These are phyloP conservation scores for Brassica balearica DNA, from an alignment of 441 rosid genomes.

Conservation along the genomic window DNA sequence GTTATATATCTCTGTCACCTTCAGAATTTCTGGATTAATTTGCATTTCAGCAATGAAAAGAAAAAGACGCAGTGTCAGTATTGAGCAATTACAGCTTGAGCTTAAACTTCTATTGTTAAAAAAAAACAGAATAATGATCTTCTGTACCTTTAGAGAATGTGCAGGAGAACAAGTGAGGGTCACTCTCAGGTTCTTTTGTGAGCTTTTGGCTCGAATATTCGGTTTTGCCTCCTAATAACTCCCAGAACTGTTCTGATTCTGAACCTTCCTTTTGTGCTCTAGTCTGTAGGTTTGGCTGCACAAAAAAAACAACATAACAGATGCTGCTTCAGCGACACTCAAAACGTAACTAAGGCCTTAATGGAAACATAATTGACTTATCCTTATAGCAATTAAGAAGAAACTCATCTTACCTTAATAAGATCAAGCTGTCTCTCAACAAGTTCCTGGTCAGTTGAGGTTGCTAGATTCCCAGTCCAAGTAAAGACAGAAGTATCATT, in stretches of 20 bases:
- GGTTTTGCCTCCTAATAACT: conserved; percentile 78
- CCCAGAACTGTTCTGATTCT: conserved; percentile 91
- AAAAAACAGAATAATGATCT: not conserved
- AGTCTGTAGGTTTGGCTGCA: conserved; percentile 83
- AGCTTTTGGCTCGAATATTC: conserved; percentile 77
- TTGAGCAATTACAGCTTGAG: conserved; percentile 13
- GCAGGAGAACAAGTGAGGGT: conserved; percentile 71
- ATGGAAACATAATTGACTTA: not conserved
- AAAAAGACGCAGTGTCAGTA: conserved; percentile 29
- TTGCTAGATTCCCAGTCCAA: conserved; percentile 88
- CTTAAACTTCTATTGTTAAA: conserved; percentile 2
- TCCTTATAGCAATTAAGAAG: not conserved
- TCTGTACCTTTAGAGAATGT: conserved; percentile 56
- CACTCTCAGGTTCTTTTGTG: conserved; percentile 57
- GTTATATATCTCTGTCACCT: conserved; percentile 83
- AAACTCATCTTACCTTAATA: conserved; percentile 61
- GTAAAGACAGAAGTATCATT: conserved; percentile 70
- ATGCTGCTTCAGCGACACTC: conserved; percentile 1
- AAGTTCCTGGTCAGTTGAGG: conserved; percentile 71
- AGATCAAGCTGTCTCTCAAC: conserved; percentile 83
- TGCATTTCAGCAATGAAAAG: conserved; percentile 22
- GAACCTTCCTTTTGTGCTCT: conserved; percentile 83
- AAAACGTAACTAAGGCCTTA: not conserved
- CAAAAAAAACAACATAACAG: not conserved
- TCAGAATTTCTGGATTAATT: conserved; percentile 41